Base-by-base conservation (phyloP, 2,329 filamentous ascomycete species). In the Dactylella cylindrospora region DNA sequence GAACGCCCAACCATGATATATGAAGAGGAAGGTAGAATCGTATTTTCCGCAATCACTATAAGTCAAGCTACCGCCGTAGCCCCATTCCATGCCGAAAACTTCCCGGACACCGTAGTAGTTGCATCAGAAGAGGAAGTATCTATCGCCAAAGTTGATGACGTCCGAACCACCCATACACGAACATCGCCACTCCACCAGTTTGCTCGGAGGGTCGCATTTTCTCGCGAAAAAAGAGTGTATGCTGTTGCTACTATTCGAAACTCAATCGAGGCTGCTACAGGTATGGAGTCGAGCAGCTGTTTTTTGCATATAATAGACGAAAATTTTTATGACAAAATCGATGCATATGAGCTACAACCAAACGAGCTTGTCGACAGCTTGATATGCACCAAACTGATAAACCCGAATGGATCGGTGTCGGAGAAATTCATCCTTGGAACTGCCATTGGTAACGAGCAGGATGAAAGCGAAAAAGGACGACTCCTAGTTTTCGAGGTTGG, bases 1-100 rank as follows among this genome's bases (percentile, higher is more conserved):
- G 93, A 98, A 69, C 89, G 96, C 70, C 88, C 93, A 0, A 96
- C 88, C 65, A 74, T 98, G 50, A 95, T 98, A 41, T 96, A 98
- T 70, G 87, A 86, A 6, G 84, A 84, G 0, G 90, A 96, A 70
- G 88, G 87, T 0, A 81, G 90, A 17, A 85, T 96, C 32, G 83
- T 95, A 0, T 98, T 94, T 74, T 95, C 90, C 3, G 90, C 93
- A 1, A 88, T 96, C 1, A 95, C 91, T 9, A 89, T 90, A 2
- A 88, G 95, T 64, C 85, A 90, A 65, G 88, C 89, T 0, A 84
- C 84, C 0, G 85, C 82, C 40, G 84, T 97, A 4, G 93, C 88
- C 62, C 80, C 86, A 0, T 94, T 98, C 70, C 81, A 96, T 71
- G 79, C 85, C 0, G 82, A 85, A 67, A 86, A 86, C 1, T 98